Percentiles rank a stretch among this genome's conserved stretches.
These are phyloP conservation scores for Wolfiporia cocos DNA, from an alignment of 1,284 basidiomycete species.

Conservation along the genomic window DNA sequence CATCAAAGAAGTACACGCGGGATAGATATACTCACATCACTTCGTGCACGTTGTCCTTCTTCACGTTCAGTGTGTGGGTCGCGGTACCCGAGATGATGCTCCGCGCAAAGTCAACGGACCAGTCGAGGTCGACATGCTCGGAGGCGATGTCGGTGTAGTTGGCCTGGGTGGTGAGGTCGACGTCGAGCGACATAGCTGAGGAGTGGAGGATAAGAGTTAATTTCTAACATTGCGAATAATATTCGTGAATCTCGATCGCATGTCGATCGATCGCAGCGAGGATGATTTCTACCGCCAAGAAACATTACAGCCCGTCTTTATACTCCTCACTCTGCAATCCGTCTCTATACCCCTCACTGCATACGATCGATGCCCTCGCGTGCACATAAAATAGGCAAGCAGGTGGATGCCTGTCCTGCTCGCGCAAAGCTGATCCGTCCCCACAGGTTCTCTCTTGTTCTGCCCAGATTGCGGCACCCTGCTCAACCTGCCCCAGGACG, in stretches of 20 bases:
- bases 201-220: too few species aligned
- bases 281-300: too few species aligned
- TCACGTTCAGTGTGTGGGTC: slow-evolving; percentile 58
- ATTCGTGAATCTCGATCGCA: too few species aligned
- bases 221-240: too few species aligned
- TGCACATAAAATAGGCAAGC: slow-evolving; percentile 30
- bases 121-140: slow-evolving; percentile 71
- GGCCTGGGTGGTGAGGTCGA: slow-evolving; percentile 73
- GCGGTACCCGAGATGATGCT: slow-evolving; percentile 71
- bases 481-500: slow-evolving; percentile 78
- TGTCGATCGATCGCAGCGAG: too few species aligned
- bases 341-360: too few species aligned
- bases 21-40: slow-evolving; percentile 44
- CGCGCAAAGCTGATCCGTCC: too few species aligned
- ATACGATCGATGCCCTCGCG: slow-evolving; percentile 4
- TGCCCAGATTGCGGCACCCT: slow-evolving; percentile 91
- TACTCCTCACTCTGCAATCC: too few species aligned
- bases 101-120: slow-evolving; percentile 76
- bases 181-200: slow-evolving; percentile 10
- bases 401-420: too few species aligned
- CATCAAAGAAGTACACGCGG: background rate
- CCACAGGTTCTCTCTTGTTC: slow-evolving; percentile 82
- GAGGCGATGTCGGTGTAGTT: slow-evolving; percentile 73
- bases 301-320: too few species aligned
- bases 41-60: slow-evolving; percentile 53